Conservation (phyloP, 139 green algal species). For the Chlamydomonas sp. region DNA sequence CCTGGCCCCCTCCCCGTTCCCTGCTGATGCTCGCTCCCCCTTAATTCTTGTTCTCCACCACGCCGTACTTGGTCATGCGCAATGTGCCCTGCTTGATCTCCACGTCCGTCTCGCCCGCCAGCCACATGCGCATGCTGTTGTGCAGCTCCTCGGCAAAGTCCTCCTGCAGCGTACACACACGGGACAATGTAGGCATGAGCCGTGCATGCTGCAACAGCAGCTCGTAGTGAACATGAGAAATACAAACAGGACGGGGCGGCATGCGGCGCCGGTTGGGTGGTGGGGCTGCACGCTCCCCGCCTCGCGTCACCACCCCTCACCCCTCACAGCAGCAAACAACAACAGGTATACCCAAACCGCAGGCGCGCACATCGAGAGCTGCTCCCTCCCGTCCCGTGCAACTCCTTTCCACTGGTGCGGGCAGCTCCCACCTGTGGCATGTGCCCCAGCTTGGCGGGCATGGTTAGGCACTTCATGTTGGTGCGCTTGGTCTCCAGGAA, state of each 20-base stretch:
- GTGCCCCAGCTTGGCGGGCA: conserved; percentile 50
- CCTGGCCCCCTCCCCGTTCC: too few species aligned
- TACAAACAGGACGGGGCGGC: too few species aligned
- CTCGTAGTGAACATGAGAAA: background rate
- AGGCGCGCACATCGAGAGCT: background rate
- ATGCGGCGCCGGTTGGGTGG: too few species aligned
- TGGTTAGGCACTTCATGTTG: conserved; percentile 51
- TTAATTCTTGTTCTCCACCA: conserved; percentile 28
- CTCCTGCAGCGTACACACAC: conserved; percentile 14
- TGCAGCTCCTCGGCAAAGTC: conserved; percentile 54
- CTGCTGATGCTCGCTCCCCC: too few species aligned
- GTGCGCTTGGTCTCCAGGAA: conserved; percentile 55
- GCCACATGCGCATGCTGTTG: conserved; percentile 38
- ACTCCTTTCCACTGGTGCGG: background rate
- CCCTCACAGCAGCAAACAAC: too few species aligned
- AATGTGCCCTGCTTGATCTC: conserved; percentile 26
- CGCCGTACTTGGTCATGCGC: conserved; percentile 53
- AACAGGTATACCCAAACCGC: background rate
- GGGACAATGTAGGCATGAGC: background rate
- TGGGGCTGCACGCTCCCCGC: too few species aligned
- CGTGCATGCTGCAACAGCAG: too few species aligned
- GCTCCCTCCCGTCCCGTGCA: background rate
- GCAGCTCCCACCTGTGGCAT: conserved; percentile 43
- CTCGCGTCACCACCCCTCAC: too few species aligned
- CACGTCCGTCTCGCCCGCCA: conserved; percentile 35